phyloP scores from a whole-genome alignment of 495 filamentous ascomycete genomes.

The Penicillium salamii region DNA sequence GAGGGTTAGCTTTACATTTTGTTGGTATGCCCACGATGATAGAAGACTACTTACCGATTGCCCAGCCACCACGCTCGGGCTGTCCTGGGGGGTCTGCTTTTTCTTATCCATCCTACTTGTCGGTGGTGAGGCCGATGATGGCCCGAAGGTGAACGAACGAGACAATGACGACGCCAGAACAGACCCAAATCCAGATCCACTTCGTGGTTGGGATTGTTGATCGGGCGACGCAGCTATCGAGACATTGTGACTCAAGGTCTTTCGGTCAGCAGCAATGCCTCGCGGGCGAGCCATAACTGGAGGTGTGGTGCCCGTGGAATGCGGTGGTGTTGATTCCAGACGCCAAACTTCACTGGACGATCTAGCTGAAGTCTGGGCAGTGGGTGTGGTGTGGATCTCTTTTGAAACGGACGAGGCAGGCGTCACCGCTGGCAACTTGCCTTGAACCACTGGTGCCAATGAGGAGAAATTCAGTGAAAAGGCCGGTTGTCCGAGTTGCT shows the following conservation, averaged over 20 bases:
- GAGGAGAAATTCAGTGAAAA: slow-evolving; percentile 36
- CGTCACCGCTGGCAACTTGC: slow-evolving; percentile 32
- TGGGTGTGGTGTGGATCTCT: slow-evolving; percentile 51
- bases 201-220: slow-evolving; percentile 45
- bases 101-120: slow-evolving; percentile 48
- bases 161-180: slow-evolving; percentile 69
- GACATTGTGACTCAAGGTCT: slow-evolving; percentile 50
- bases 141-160: slow-evolving; percentile 64
- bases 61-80: slow-evolving; percentile 56
- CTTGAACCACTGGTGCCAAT: slow-evolving; percentile 19
- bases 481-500: slow-evolving; percentile 17
- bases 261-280: slow-evolving; percentile 34
- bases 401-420: slow-evolving; percentile 56
- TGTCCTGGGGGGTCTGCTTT: slow-evolving; percentile 64
- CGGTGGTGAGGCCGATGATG: slow-evolving; percentile 67
- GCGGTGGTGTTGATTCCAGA: slow-evolving; percentile 49
- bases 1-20: not conserved
- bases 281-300: slow-evolving; percentile 42
- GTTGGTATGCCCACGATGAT: slow-evolving; percentile 20
- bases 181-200: slow-evolving; percentile 48
- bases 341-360: slow-evolving; percentile 41
- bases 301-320: slow-evolving; percentile 65
- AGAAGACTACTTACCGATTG: slow-evolving; percentile 60
- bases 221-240: slow-evolving; percentile 69
- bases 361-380: slow-evolving; percentile 55